Conservation (phyloP, 2,329 filamentous ascomycete species). For the Huntiella decipiens region DNA sequence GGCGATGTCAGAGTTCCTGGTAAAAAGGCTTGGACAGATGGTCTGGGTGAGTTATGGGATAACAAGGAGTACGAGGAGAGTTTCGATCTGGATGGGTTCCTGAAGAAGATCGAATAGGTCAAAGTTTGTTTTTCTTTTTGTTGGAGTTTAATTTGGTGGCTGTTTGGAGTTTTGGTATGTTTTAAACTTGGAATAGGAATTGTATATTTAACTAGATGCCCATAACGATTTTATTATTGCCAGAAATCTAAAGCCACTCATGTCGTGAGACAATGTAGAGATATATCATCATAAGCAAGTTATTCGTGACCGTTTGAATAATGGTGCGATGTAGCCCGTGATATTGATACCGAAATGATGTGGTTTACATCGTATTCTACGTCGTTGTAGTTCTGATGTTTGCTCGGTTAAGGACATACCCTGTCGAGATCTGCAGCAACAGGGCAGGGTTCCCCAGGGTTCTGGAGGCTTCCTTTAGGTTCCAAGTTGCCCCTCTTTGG, state of each 20-base stretch:
- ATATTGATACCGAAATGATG: too few species aligned
- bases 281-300: too few species aligned
- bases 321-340: too few species aligned
- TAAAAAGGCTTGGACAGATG: constrained; percentile 90
- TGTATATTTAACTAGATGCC: too few species aligned
- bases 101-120: constrained; percentile 67
- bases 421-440: too few species aligned
- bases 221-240: too few species aligned
- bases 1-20: constrained; percentile 91
- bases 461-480: constrained; percentile 2
- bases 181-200: background rate
- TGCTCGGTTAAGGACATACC: too few species aligned
- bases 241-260: too few species aligned
- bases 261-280: too few species aligned
- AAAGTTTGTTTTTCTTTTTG: constrained; percentile 2
- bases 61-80: constrained; percentile 96
- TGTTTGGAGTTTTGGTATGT: constrained; percentile 4
- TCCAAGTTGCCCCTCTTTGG: constrained; percentile 2
- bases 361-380: too few species aligned
- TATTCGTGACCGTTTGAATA: too few species aligned
- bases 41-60: constrained; percentile 91
- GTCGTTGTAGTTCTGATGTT: too few species aligned
- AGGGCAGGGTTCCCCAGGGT: background rate
- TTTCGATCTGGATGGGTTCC: constrained; percentile 86
- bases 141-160: constrained; percentile 4